Base-by-base conservation (phyloP, 805 yeast species). In the Cyberlindnera mrakii region DNA sequence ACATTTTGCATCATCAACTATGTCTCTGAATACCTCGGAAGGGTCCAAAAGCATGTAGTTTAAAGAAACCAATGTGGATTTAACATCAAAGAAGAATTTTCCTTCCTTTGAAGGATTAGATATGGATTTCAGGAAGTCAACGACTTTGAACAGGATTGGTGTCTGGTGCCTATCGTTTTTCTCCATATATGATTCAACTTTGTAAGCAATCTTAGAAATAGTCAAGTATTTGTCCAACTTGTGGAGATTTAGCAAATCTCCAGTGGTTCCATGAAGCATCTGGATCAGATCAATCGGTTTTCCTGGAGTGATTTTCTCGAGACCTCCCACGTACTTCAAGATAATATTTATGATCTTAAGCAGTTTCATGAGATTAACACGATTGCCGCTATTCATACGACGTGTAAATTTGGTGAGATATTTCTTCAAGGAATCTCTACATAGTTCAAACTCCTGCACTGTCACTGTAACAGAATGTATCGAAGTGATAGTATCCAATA, bases 31-130 rank as follows among this genome's bases (percentile, higher is more conserved):
- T 3, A 77, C 68, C 38, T 75, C 77, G 42, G 87, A 78, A 3
- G 96, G 95, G 55, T 89, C 96, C 7, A 90, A 65, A 7, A 88
- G 65, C 70, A 87, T 73, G 55, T 89, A 90, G 44, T 80, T 78
- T 41, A 90, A 52, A 3, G 66, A 54, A 0, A 59, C 48, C 6
- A 49, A 53, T 0, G 52, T 23, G 1, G 52, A 45, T 16, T 54
- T 59, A 15, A 57, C 55, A 42, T 80, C 85, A 67, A 82, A 85
- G 53, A 83, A 88, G 49, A 83, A 74, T 50, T 78, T 78, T 0
- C 98, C 98, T 55, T 88, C 95, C 29, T 71, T 63, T 0, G 88
- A 74, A 1, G 96, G 95, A 57, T 86, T 85, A 1, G 83, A 67
- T 5, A 89, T 65, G 13, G 82, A 69, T 35, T 72, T 67, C 23